Evolutionary conservation across 345 rosid species (phyloP), one percentile per base, ranked within the genome.

Genomic region (Eucalyptus urophylla): DNA sequence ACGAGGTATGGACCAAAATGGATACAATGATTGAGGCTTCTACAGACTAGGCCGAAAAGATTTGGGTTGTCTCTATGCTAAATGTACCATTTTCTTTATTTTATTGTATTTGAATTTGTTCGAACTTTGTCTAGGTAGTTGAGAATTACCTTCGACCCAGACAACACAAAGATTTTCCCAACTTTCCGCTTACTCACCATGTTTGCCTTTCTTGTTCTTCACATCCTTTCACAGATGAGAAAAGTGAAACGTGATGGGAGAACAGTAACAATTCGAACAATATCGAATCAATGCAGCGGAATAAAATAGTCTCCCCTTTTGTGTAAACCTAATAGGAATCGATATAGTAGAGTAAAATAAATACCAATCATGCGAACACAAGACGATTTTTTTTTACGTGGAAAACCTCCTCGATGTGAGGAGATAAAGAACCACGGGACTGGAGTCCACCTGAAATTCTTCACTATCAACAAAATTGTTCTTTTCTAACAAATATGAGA

Each of bases 221-320:
- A 29, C 10, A 3, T 65, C 37, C 37, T 62, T 62, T 62, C 16
- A 12, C 1, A 8, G 8, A 62, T 62, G 33, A 13, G 33, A 62
- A 62, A 13, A 62, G 69, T 27, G 69, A 29, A 60, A 49, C 14
- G 5, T 49, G 50, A 49, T 12, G 6, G 50, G 14, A 49, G 50
- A 49, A 49, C 5, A 49, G 6, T 49, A 49, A 49, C 5, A 49
- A 4, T 49, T 49, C 2, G 6, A 49, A 49, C 14, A 49, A 49
- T 49, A 49, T 49, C 50, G 2, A 49, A 49, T 49, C 5, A 49
- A 49, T 49, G 14, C 50, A 4, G 2, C 5, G 50, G 14, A 49
- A 49, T 49, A 49, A 49, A 49, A 49, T 49, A 49, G 4, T 12
- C 2, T 49, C 14, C 0, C 50, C 0, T 49, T 1, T 49, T 49